Conservation (phyloP, 2,329 filamentous ascomycete genomes). For the Ophiocordyceps unilateralis region DNA sequence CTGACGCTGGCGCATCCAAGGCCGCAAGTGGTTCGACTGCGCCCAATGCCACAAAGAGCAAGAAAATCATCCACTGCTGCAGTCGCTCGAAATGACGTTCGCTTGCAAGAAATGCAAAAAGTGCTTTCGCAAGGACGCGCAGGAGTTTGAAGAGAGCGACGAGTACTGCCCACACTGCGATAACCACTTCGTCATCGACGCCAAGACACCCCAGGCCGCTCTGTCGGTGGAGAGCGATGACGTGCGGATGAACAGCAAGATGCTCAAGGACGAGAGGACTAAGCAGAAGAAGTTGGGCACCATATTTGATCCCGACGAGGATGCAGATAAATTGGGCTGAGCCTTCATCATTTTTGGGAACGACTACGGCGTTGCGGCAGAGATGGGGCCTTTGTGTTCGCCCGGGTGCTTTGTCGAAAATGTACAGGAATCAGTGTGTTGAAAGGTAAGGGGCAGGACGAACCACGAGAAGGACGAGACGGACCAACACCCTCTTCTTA, state of each 20-base stretch:
- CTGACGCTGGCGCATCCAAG: conserved; percentile 22
- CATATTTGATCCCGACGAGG: conserved; percentile 61
- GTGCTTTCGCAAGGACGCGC: conserved; percentile 85
- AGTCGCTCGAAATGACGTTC: conserved; percentile 78
- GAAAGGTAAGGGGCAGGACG: conserved; percentile 15
- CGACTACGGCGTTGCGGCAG: conserved; percentile 13
- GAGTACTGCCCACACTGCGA: conserved; percentile 99
- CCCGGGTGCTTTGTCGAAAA: neutral
- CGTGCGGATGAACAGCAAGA: conserved; percentile 65
- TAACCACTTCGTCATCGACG: conserved; percentile 93
- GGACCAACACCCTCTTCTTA: conserved; percentile 9
- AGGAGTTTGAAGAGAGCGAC: conserved; percentile 89
- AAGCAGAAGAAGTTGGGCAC: conserved; percentile 39
- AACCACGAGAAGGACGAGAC: conserved; percentile 8
- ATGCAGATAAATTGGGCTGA: conserved; percentile 62
- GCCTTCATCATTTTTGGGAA: neutral
- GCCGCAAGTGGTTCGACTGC: conserved; percentile 97
- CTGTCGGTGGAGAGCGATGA: conserved; percentile 87
- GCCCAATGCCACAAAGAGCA: conserved; percentile 80
- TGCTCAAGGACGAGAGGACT: conserved; percentile 82
- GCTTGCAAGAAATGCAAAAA: conserved; percentile 99
- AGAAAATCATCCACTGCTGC: conserved; percentile 58
- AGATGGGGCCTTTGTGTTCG: conserved; percentile 5
- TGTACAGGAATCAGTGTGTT: conserved; percentile 9
- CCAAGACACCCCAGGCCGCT: conserved; percentile 63